Evolutionary conservation across 176 grass and related monocot species (phyloP), one percentile per base, ranked within the genome.

Genomic region (Hyparrhenia diplandra): DNA sequence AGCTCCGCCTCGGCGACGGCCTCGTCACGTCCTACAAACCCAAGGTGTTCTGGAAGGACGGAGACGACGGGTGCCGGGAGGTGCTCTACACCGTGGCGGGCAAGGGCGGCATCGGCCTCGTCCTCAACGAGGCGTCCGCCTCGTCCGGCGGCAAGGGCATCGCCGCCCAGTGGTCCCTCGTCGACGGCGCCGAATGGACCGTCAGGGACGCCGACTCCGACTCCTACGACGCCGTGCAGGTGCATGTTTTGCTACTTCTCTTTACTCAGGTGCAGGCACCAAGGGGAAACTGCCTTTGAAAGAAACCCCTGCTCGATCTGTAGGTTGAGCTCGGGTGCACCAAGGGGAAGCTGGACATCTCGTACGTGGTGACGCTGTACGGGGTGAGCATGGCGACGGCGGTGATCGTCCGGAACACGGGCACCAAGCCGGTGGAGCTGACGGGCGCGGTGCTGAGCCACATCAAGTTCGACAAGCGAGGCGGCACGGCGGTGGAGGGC

Each of bases 1-100:
- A 75, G 10, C 82, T 98, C 20, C 88, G 90, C 20, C 83, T 95
- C 41, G 67, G 76, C 35, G 95, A 98, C 70, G 95, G 86, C 21
- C 82, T 98, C 60, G 86, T 98, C 84, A 95, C 95, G 2, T 98
- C 95, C 54, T 98, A 95, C 84, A 83, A 86, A 40, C 95, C 95
- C 23, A 95, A 98, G 86, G 95, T 98, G 68, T 88, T 75, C 82
- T 95, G 92, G 95, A 91, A 93, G 86, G 95, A 91, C 40, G 40
- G 40, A 0, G 40, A 42, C 11, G 90, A 93, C 11, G 90, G 83
- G 8, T 98, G 88, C 82, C 71, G 87, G 79, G 95, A 95, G 88
- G 82, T 98, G 72, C 92, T 98, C 13, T 84, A 85, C 82, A 95
- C 95, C 42, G 68, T 89, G 45, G 58, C 63, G 13, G 83, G 32